Percentiles rank a stretch among this genome's conserved stretches.
Conservation (phyloP, 164 flowering plant species). For the Nymphaea colorata region DNA sequence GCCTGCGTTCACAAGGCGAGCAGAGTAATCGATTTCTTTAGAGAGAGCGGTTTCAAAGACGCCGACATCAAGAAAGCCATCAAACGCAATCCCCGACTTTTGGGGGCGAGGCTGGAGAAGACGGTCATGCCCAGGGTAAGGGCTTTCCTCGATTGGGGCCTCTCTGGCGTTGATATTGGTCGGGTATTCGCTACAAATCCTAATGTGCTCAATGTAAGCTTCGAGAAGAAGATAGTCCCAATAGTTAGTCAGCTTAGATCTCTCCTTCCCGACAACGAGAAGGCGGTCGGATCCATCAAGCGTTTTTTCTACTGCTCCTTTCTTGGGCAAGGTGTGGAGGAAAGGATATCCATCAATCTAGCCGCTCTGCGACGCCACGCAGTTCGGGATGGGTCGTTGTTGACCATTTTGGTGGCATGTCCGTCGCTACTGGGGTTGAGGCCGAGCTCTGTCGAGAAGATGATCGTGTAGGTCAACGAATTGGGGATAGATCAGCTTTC, state of each 20-base stretch:
- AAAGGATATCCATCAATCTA: not conserved
- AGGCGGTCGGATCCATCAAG: constrained; percentile 3
- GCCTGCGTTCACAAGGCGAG: not conserved
- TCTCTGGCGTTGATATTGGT: constrained; percentile 2
- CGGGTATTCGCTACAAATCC: constrained; percentile 3
- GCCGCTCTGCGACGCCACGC: constrained; percentile 1
- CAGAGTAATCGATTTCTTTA: not conserved
- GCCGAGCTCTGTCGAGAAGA: constrained; percentile 1
- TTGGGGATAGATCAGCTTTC: constrained; percentile 3
- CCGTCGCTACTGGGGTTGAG: constrained; percentile 2
- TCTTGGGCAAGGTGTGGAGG: not conserved
- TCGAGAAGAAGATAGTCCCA: constrained; percentile 1
- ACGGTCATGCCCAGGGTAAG: constrained; percentile 7
- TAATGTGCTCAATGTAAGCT: not conserved
- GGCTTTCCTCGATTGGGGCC: constrained; percentile 6
- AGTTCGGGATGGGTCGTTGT: constrained; percentile 3
- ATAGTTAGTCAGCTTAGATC: not conserved
- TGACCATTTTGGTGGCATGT: not conserved
- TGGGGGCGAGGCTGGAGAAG: constrained; percentile 1
- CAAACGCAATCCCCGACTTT: not conserved
- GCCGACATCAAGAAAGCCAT: constrained; percentile 6
- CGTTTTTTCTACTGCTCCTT: not conserved
- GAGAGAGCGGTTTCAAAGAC: constrained; percentile 8
- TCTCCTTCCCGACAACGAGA: constrained; percentile 1
- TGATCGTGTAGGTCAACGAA: not conserved